These are phyloP conservation scores for Fusarium sp. DNA, from an alignment of 2,329 filamentous ascomycete genomes.

Conservation along the genomic window DNA sequence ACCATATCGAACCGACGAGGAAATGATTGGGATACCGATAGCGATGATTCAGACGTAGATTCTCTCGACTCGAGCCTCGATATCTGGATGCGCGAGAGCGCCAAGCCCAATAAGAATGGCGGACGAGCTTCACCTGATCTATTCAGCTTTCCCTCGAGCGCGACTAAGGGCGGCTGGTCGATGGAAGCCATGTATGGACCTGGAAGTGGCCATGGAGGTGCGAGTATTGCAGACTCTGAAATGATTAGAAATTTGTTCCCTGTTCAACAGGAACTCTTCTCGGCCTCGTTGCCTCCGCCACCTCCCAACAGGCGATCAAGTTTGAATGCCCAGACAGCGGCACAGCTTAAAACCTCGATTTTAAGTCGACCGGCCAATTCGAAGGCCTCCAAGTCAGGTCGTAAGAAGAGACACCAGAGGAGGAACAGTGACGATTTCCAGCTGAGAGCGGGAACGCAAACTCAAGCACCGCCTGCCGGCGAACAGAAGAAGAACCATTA, in stretches of 20 bases:
- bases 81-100: conserved; percentile 69
- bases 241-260: conserved; percentile 62
- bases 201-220: conserved; percentile 40
- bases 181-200: conserved; percentile 61
- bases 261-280: conserved; percentile 55
- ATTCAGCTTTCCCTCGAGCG: conserved; percentile 63
- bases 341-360: conserved; percentile 31
- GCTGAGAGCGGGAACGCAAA: conserved; percentile 43
- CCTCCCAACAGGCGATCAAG: conserved; percentile 67
- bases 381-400: conserved; percentile 33
- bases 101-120: conserved; percentile 53
- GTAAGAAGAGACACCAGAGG: conserved; percentile 35
- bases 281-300: conserved; percentile 57
- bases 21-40: conserved; percentile 60
- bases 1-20: conserved; percentile 56
- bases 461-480: conserved; percentile 37
- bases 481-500: conserved; percentile 60
- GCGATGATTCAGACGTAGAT: conserved; percentile 56
- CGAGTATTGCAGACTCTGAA: conserved; percentile 51
- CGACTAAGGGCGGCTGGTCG: conserved; percentile 59
- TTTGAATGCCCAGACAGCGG: conserved; percentile 61
- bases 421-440: conserved; percentile 51
- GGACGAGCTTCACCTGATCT: conserved; percentile 63
- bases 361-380: conserved; percentile 34
- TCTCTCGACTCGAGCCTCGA: conserved; percentile 66